These are phyloP conservation scores for Rosa persica DNA, from an alignment of 306 rosid genomes.

Conservation along the genomic window DNA sequence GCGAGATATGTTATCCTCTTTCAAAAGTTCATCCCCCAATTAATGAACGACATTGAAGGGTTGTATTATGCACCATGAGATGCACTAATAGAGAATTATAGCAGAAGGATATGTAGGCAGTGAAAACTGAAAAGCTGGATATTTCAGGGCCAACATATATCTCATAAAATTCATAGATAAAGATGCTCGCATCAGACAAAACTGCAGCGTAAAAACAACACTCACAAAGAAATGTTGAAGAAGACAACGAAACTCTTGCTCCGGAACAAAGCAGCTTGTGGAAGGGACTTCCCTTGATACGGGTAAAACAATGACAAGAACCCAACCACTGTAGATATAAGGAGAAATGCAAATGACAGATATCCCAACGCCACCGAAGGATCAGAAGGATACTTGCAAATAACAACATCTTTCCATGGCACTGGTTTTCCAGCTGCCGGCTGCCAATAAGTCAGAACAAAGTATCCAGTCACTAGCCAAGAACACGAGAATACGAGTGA, in stretches of 20 bases:
- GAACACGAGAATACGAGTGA: neutral
- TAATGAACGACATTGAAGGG: neutral
- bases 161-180: neutral
- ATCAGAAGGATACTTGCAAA: slow-evolving; percentile 60
- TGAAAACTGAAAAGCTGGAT: neutral
- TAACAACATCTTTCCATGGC: slow-evolving; percentile 38
- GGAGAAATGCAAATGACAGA: slow-evolving; percentile 61
- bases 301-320: slow-evolving; percentile 74
- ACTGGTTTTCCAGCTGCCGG: slow-evolving; percentile 66
- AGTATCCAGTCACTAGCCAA: neutral
- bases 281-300: slow-evolving; percentile 69
- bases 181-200: neutral
- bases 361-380: slow-evolving; percentile 67
- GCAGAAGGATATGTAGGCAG: neutral
- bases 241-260: slow-evolving; percentile 47
- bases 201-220: neutral
- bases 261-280: slow-evolving; percentile 54
- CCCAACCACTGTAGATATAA: slow-evolving; percentile 60
- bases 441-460: slow-evolving; percentile 35
- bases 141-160: neutral
- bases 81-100: neutral
- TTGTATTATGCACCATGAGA: neutral
- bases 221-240: slow-evolving; percentile 78
- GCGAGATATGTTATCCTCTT: neutral
- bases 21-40: neutral